phyloP scores from a whole-genome alignment of 176 grass and related monocot genomes.

The Avena eriantha region DNA sequence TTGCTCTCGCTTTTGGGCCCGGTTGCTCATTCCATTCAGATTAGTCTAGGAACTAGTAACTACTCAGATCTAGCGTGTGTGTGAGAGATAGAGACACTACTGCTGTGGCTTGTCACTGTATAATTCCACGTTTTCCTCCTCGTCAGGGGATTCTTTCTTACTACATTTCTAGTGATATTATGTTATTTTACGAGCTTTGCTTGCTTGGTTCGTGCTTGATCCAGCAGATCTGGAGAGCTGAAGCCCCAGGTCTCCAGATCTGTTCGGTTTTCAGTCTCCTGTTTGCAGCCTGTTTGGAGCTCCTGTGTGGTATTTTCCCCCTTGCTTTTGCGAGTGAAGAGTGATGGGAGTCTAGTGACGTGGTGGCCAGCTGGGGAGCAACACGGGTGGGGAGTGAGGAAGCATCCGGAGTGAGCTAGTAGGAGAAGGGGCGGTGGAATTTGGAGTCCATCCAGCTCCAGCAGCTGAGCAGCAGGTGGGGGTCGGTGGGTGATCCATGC shows the following conservation, averaged over 20 bases:
- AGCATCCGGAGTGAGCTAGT: constrained; percentile 6
- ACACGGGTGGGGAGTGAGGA: background rate
- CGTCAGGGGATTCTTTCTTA: constrained; percentile 36
- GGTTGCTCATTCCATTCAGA: background rate
- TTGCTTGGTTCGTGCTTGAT: constrained; percentile 16
- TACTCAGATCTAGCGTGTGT: background rate
- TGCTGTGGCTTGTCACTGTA: constrained; percentile 40
- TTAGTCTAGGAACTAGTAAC: constrained; percentile 1
- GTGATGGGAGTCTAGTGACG: background rate
- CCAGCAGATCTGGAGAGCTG: constrained; percentile 25
- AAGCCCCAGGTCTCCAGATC: constrained; percentile 2
- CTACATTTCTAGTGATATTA: constrained; percentile 2
- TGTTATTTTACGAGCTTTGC: background rate
- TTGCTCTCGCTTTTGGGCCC: background rate
- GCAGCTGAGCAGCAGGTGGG: background rate
- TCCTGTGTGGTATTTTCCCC: background rate
- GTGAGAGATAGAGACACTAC: background rate
- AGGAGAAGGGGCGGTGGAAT: background rate
- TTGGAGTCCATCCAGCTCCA: background rate
- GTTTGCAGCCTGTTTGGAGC: background rate
- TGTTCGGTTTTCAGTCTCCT: background rate
- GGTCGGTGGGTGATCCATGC: background rate
- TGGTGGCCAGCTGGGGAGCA: constrained; percentile 37
- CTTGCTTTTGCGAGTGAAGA: background rate
- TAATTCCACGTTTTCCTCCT: background rate